A percentile compares a stretch with the other conserved stretches of the same genome.
phyloP scores from a whole-genome alignment of 768 basidiomycete species.

The Rickenella mellea region DNA sequence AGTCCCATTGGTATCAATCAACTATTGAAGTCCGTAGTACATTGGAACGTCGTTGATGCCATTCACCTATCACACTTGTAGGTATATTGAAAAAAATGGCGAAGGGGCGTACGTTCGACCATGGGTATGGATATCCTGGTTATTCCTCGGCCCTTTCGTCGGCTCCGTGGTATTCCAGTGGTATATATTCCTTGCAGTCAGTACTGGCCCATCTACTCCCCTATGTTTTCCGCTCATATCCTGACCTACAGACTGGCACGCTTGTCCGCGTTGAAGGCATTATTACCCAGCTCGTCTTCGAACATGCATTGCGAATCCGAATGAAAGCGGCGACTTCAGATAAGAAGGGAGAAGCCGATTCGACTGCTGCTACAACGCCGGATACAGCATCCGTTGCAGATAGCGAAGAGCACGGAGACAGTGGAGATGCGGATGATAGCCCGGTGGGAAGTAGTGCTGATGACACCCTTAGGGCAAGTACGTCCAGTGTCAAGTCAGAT shows the following conservation, averaged over 20 bases:
- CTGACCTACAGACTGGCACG: constrained; percentile 25
- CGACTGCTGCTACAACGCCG: constrained; percentile 8
- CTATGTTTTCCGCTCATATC: background rate
- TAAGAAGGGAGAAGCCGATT: constrained; percentile 8
- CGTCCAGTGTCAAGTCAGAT: background rate
- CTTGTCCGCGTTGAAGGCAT: constrained; percentile 42
- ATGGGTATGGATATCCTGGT: constrained; percentile 35
- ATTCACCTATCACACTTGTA: constrained; percentile 10
- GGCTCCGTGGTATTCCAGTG: constrained; percentile 28
- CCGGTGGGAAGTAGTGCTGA: constrained; percentile 5
- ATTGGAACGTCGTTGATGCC: background rate
- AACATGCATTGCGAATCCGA: constrained; percentile 53
- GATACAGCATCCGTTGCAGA: constrained; percentile 8
- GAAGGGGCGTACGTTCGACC: constrained; percentile 29
- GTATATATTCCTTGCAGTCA: constrained; percentile 27
- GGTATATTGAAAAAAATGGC: constrained; percentile 28
- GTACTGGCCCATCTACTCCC: constrained; percentile 2
- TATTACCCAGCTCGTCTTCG: constrained; percentile 43
- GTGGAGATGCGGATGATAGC: constrained; percentile 9
- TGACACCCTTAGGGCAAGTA: constrained; percentile 2
- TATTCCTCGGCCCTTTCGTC: constrained; percentile 24
- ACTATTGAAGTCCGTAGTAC: constrained; percentile 22
- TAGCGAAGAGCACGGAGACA: constrained; percentile 4
- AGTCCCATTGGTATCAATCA: constrained; percentile 29
- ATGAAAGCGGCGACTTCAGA: constrained; percentile 33